phyloP scores from a whole-genome alignment of 768 basidiomycete genomes.

The Jaapia argillacea region DNA sequence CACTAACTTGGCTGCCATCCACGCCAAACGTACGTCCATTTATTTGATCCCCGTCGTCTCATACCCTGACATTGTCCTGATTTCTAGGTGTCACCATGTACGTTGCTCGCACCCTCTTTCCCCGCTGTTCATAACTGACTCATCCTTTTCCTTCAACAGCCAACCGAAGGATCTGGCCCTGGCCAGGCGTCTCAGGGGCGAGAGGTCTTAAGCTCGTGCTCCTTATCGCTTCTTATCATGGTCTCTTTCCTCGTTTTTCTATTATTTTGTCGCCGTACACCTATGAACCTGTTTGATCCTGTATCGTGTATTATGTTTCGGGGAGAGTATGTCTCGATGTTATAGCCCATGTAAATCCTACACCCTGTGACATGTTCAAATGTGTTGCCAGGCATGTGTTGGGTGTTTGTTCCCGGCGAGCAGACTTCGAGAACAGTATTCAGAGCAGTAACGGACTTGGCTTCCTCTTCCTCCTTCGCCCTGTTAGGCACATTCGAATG shows the following conservation, averaged over 20 bases:
- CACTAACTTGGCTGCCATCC: conserved; percentile 87
- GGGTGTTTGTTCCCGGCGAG: too few relatives aligned
- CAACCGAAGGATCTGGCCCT: conserved; percentile 81
- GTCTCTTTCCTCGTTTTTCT: conserved; percentile 1
- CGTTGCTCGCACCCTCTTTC: conserved; percentile 3
- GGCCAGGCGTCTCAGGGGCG: conserved; percentile 79
- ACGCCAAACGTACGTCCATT: conserved; percentile 57
- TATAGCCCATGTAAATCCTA: too few relatives aligned
- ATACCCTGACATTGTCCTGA: not conserved
- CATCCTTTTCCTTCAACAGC: too few relatives aligned
- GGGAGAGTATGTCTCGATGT: not conserved
- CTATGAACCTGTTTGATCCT: conserved; percentile 5
- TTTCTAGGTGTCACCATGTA: conserved; percentile 1
- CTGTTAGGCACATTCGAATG: too few relatives aligned
- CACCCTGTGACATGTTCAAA: too few relatives aligned
- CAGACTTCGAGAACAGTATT: too few relatives aligned
- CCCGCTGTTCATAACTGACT: too few relatives aligned
- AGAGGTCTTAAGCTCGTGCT: conserved; percentile 51
- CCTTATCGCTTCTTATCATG: not conserved
- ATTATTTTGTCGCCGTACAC: not conserved
- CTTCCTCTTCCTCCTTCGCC: too few relatives aligned
- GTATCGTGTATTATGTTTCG: not conserved
- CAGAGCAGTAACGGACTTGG: too few relatives aligned
- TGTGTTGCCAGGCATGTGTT: too few relatives aligned
- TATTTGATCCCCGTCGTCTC: not conserved